Conservation (phyloP, 2,329 filamentous ascomycete genomes). For the Phialophora expanda region DNA sequence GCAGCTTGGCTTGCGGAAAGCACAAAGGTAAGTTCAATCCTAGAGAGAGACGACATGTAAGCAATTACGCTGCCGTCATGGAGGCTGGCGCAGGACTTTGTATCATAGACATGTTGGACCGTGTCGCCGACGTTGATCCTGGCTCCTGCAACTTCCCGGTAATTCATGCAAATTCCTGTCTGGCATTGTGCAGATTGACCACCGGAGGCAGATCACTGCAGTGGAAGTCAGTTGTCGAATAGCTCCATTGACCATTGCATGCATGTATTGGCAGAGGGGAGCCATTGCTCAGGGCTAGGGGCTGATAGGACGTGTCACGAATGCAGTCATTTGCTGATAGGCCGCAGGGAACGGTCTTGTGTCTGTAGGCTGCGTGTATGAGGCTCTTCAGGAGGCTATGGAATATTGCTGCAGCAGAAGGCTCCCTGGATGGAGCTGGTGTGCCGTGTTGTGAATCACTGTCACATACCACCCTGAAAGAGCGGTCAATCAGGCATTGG, state of each 20-base stretch:
- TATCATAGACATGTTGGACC: neutral
- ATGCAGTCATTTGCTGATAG: too few relatives aligned
- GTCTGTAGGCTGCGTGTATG: too few relatives aligned
- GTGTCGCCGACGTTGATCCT: constrained; percentile 4
- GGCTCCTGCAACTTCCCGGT: neutral
- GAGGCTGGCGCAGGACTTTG: neutral
- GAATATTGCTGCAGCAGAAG: neutral
- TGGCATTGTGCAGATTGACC: neutral
- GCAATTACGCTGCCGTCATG: neutral
- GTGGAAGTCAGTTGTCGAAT: neutral
- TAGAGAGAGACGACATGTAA: neutral
- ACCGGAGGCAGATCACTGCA: neutral
- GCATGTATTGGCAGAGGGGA: neutral
- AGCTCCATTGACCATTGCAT: neutral
- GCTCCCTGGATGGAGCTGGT: neutral
- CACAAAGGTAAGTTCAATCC: neutral
- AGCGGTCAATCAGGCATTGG: too few relatives aligned
- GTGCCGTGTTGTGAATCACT: too few relatives aligned
- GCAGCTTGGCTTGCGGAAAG: neutral
- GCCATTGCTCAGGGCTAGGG: neutral
- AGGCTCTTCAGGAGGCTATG: too few relatives aligned
- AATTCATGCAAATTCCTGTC: neutral
- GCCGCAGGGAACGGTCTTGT: too few relatives aligned
- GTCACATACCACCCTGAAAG: too few relatives aligned
- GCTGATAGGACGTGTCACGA: too few relatives aligned